Evolutionary conservation across 2,329 filamentous ascomycete genomes (phyloP), one percentile per base, ranked within the genome.

Genomic region (Ophiocordyceps robertsii): DNA sequence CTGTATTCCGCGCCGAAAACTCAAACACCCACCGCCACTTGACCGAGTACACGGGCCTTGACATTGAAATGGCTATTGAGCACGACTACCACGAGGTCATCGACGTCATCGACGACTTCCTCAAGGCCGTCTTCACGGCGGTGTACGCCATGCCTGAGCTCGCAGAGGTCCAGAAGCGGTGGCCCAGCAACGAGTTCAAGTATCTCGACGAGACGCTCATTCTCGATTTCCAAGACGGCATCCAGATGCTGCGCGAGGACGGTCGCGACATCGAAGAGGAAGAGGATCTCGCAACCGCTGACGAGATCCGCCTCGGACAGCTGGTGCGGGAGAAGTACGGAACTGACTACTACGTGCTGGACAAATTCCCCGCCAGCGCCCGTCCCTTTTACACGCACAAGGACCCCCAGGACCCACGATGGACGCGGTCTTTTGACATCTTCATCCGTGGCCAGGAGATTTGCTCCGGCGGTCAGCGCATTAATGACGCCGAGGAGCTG

Each of bases 391-490:
- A 95, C 57, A 86, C 89, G 1, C 89, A 94, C 75, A 82, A 82
- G 27, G 85, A 94, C 48, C 74, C 81, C 2, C 69, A 80, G 14
- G 77, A 93, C 54, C 68, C 75, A 12, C 70, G 73, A 30, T 77
- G 80, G 58, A 95, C 89, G 40, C 94, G 94, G 58, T 94, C 89
- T 0, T 95, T 95, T 53, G 89, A 95, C 58, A 93, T 95, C 44
- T 95, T 95, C 65, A 74, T 95, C 37, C 82, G 89, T 29, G 89
- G 89, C 1, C 89, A 95, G 56, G 89, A 95, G 60, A 92, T 95
- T 44, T 80, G 90, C 38, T 90, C 86, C 1, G 89, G 89, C 52
- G 89, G 89, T 8, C 89, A 95, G 62, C 87, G 89, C 75, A 93
- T 95, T 48, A 84, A 95, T 58, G 80, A 92, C 47, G 74, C 84